These are phyloP conservation scores for Pezicula radicicola DNA, from an alignment of 2,329 filamentous ascomycete genomes.

Conservation along the genomic window DNA sequence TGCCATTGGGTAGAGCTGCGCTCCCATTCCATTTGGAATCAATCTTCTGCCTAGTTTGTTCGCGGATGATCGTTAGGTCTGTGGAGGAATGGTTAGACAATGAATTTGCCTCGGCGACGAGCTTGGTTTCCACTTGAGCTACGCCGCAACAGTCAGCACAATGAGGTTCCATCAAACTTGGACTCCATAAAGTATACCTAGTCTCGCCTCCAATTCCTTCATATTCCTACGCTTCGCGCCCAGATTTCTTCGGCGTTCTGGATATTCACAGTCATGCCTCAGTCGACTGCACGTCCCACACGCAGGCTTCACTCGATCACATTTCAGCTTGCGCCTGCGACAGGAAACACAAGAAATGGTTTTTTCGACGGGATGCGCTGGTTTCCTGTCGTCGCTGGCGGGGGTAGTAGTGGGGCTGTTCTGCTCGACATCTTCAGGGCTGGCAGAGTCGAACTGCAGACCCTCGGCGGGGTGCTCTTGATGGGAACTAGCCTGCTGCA, in stretches of 20 bases:
- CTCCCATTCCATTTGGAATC: not conserved
- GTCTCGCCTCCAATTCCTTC: constrained; percentile 71
- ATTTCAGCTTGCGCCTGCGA: constrained; percentile 77
- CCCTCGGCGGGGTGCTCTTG: not conserved
- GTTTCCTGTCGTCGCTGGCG: not conserved
- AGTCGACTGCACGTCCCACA: constrained; percentile 60
- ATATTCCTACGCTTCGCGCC: constrained; percentile 67
- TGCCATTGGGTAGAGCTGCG: not conserved
- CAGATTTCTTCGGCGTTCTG: constrained; percentile 65
- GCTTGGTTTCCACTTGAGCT: constrained; percentile 7
- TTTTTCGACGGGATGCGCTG: not conserved
- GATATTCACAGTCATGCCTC: constrained; percentile 61
- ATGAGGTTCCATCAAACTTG: not conserved
- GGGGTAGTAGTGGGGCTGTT: not conserved
- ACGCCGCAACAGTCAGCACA: not conserved
- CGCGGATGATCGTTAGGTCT: not conserved
- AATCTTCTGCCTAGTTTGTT: too few species aligned
- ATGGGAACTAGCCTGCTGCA: not conserved
- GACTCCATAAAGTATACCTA: constrained; percentile 62
- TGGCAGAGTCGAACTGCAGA: not conserved
- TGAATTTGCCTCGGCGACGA: not conserved
- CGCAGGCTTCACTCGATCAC: constrained; percentile 57
- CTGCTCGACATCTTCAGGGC: not conserved
- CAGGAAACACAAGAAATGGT: constrained; percentile 73
- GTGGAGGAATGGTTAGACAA: not conserved